Base-by-base conservation (phyloP, 2,329 filamentous ascomycete species). In the Claviceps lovelessii region DNA sequence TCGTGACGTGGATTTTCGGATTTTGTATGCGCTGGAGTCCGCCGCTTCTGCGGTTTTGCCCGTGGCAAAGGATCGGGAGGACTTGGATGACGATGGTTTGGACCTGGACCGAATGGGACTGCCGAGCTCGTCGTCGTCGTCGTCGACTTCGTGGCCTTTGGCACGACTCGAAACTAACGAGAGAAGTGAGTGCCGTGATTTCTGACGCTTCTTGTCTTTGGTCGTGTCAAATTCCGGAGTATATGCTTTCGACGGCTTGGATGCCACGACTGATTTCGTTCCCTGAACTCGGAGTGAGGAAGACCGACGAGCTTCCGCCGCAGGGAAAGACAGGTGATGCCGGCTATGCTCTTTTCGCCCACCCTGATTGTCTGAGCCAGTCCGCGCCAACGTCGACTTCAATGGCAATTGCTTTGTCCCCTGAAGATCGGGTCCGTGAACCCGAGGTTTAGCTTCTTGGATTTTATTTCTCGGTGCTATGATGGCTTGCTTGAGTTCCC, bases 1-100 rank as follows among this genome's bases (percentile, higher is more conserved):
- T 17, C 59, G 61, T 3, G 61, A 53, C n/a, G 57, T 63, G 1
- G 66, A 61, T n/a, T 60, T 66, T 61, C 65, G 63, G 4, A 62
- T 57, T 54, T 62, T 68, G 35, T 56, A 61, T 7, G 56, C 57
- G 3, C 48, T 31, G 10, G 45, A 47, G 45, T 47, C 45, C 15
- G 45, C 45, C 17, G 28, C 55, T 56, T 55, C 55, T 54, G 49
- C 55, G 57, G 60, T 46, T 51, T 56, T 39, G 55, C 61, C 53
- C 10, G 58, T 55, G 23, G 48, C 7, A 58, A 56, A 33, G 8
- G 50, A 10, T n/a, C 41, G 53, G n/a, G 42, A 17, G 60, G 58
- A 35, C 31, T 55, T 53, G 28, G 61, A 55, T 6, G 55, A 61
- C 23, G 60, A 62, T 10, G 58, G 52, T 9, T 56, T 56, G 15